phyloP scores from a whole-genome alignment of 2,329 filamentous ascomycete species.

The Verticillium isaacii region DNA sequence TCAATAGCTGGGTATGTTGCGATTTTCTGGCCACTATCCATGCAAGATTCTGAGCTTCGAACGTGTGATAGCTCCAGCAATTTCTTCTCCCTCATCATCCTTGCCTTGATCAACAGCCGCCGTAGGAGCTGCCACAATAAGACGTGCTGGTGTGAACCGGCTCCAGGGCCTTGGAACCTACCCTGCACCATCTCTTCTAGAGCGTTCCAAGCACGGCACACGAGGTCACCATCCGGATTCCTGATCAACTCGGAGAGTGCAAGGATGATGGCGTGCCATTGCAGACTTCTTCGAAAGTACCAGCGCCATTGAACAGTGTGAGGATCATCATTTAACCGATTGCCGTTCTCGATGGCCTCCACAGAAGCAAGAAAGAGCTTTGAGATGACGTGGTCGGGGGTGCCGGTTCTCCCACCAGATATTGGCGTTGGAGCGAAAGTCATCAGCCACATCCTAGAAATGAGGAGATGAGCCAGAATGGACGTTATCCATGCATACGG shows the following conservation, averaged over 20 bases:
- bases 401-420: background rate
- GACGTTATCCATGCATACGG: background rate
- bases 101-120: slow-evolving; percentile 2
- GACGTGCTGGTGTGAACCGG: background rate
- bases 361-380: background rate
- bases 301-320: background rate
- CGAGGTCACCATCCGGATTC: background rate
- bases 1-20: background rate
- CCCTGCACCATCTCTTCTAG: background rate
- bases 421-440: background rate
- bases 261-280: background rate
- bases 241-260: background rate
- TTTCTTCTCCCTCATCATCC: background rate
- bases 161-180: background rate
- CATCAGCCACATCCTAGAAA: background rate
- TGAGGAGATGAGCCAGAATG: background rate
- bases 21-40: background rate
- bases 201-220: background rate
- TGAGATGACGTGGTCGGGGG: background rate
- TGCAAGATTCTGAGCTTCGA: background rate
- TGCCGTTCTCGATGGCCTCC: background rate
- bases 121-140: background rate
- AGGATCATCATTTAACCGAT: background rate
- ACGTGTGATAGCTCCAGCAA: background rate
- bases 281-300: background rate